Conservation (phyloP, 208 protist genomes). For the Herpetomonas tarakana region DNA sequence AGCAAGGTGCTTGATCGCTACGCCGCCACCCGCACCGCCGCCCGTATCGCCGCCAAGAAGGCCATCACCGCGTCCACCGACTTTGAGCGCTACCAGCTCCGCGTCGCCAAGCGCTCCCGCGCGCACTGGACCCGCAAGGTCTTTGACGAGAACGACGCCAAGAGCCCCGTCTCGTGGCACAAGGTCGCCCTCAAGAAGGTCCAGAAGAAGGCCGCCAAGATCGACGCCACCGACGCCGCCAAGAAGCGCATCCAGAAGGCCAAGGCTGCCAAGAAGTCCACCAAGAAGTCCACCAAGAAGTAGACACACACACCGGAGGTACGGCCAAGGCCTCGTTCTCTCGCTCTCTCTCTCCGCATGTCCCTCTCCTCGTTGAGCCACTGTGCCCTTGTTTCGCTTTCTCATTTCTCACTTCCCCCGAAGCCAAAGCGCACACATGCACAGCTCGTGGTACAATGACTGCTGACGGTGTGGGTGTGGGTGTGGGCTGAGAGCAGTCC, state of each 20-base stretch:
- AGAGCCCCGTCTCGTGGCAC: constrained; percentile 88
- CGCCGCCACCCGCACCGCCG: constrained; percentile 75
- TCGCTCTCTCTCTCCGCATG: too few relatives aligned
- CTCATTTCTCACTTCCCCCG: neutral
- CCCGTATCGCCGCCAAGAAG: constrained; percentile 78
- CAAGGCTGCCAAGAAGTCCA: constrained; percentile 63
- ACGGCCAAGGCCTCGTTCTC: too few relatives aligned
- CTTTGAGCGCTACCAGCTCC: constrained; percentile 92
- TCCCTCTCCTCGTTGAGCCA: too few relatives aligned
- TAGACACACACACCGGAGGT: too few relatives aligned
- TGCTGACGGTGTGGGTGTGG: too few relatives aligned
- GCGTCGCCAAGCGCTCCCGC: constrained; percentile 87
- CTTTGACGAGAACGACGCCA: constrained; percentile 89
- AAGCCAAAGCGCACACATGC: constrained; percentile 9
- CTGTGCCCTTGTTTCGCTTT: constrained; percentile 14
- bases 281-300: constrained; percentile 46
- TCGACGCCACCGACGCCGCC: constrained; percentile 61
- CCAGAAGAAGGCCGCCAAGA: constrained; percentile 83
- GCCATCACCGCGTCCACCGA: constrained; percentile 78
- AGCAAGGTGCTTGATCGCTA: constrained; percentile 86
- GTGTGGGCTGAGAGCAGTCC: too few relatives aligned
- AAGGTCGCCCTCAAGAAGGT: constrained; percentile 84
- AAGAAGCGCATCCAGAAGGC: constrained; percentile 91
- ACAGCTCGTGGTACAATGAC: neutral
- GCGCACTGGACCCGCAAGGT: constrained; percentile 89